Base-by-base conservation (phyloP, 148 eudicot genomes). In the Rheum nobile region DNA sequence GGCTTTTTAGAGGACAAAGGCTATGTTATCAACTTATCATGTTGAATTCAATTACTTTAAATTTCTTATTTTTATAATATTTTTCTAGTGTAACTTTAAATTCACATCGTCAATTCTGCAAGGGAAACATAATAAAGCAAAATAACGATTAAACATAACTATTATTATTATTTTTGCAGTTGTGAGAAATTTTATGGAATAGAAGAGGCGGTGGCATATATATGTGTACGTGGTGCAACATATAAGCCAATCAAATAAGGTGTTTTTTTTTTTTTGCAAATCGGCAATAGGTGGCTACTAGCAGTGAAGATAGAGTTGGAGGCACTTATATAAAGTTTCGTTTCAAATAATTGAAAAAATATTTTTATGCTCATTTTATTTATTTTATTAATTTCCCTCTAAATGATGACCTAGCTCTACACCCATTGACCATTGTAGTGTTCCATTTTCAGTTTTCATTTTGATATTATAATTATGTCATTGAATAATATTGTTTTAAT, bases 251-350 rank as follows among this genome's bases (percentile, higher is more conserved):
- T 29, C 63, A 54, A 54, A 24, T 54, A 24, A 10, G 4, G 63
- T 47, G 54, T 8, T 8, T 43, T 8, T 54, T 54, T n/a, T 50
- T 50, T 8, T 8, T 21, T 54, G 63, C 29, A 54, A 54, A 21
- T 54, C n/a, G 63, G 63, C 63, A 54, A 54, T 54, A 54, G 29
- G 63, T 54, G 63, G 63, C 63, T 54, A 54, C 63, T 54, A 21
- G 63, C 29, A 54, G 21, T 24, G 28, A 9, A 54, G 31, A 54
- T 54, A 54, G 61, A 54, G 61, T 54, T 54, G 11, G 61, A 54
- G 61, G 61, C 61, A 54, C 61, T 54, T 54, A 54, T 50, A 54
- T 19, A 50, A n/a, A 54, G 63, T 1, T 8, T 54, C 10, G 3
- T 54, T 54, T 24, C 26, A 54, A 54, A 54, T 54, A 9, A 54